Percentiles rank a stretch among this genome's conserved stretches.
Conservation (phyloP, 257 asterid species). For the Anisodus tanguticus region DNA sequence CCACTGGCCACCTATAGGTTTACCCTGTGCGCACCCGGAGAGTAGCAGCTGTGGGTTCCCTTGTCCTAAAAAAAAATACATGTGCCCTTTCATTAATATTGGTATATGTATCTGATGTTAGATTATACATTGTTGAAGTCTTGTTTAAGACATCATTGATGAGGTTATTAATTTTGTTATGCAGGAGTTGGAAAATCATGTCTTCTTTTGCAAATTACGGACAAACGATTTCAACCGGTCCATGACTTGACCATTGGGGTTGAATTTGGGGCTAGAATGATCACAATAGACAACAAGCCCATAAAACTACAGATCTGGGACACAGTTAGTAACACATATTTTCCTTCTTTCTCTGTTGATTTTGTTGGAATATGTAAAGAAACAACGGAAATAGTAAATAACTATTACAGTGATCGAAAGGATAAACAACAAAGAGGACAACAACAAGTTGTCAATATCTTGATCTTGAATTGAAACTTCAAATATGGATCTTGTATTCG, state of each 20-base stretch:
- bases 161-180: neutral
- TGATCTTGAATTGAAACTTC: too few relatives aligned
- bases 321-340: constrained; percentile 49
- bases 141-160: neutral
- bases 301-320: constrained; percentile 87
- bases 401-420: too few relatives aligned
- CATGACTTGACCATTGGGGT: constrained; percentile 85
- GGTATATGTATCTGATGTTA: neutral
- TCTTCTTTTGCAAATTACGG: constrained; percentile 77
- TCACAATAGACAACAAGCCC: constrained; percentile 71
- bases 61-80: too few relatives aligned
- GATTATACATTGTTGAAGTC: neutral
- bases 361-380: too few relatives aligned
- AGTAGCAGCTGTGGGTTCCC: too few relatives aligned
- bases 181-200: constrained; percentile 92
- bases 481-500: too few relatives aligned
- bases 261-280: constrained; percentile 77
- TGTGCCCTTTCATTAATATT: neutral
- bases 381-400: too few relatives aligned
- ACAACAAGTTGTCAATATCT: too few relatives aligned
- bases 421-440: too few relatives aligned
- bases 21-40: too few relatives aligned
- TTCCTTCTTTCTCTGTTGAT: neutral
- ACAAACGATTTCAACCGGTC: constrained; percentile 81
- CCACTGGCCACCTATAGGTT: too few relatives aligned